Conservation (phyloP, 371 early-diverging fungal species). For the Quaeritorhiza haematococci region DNA sequence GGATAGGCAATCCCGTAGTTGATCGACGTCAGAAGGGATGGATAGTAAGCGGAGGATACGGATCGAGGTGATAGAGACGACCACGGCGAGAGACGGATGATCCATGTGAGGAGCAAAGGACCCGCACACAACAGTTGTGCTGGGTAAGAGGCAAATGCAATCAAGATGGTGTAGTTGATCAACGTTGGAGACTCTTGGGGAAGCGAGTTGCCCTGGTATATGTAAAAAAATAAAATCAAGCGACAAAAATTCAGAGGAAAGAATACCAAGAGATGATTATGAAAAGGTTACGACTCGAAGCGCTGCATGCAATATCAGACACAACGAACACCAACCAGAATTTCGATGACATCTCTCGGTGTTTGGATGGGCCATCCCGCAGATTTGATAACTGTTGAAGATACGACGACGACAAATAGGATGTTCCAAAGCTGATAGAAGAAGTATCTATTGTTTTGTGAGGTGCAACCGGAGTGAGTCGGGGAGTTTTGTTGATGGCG, state of each 20-base stretch:
- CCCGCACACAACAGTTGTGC: constrained; percentile 37
- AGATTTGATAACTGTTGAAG: too few relatives aligned
- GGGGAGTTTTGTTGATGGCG: too few relatives aligned
- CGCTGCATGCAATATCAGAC: too few relatives aligned
- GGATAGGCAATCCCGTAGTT: constrained; percentile 26
- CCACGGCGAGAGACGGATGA: constrained; percentile 25
- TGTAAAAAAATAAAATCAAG: neutral
- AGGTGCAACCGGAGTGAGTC: too few relatives aligned
- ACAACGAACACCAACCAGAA: too few relatives aligned
- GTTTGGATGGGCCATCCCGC: too few relatives aligned
- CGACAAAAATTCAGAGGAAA: neutral
- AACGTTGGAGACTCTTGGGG: constrained; percentile 23
- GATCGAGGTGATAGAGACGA: constrained; percentile 34
- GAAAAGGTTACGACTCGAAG: neutral
- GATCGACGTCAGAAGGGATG: constrained; percentile 33
- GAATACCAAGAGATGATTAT: neutral
- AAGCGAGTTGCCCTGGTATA: neutral
- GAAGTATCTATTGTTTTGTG: constrained; percentile 76
- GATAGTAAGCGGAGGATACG: constrained; percentile 40
- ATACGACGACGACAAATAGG: constrained; percentile 76
- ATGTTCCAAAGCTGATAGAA: constrained; percentile 85
- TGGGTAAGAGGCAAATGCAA: constrained; percentile 30
- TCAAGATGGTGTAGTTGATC: constrained; percentile 41
- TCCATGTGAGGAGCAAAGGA: constrained; percentile 39
- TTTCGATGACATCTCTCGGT: constrained; percentile 63